Conservation (phyloP, 2,329 filamentous ascomycete genomes). For the Pestalotiopsis sp. region DNA sequence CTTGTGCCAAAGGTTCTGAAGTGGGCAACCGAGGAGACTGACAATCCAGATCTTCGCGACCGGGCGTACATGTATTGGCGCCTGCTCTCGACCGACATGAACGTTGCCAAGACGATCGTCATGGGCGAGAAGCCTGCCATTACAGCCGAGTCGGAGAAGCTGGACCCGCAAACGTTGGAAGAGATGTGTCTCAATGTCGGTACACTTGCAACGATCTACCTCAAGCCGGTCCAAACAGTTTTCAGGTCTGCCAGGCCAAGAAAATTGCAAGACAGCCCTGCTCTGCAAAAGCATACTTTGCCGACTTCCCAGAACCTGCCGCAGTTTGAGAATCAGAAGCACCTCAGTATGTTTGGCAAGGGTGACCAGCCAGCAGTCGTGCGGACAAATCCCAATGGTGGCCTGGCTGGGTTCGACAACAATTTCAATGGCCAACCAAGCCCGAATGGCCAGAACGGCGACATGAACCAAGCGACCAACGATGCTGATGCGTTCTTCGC, state of each 20-base stretch:
- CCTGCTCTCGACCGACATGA: constrained; percentile 87
- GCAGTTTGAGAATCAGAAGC: constrained; percentile 58
- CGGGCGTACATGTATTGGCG: constrained; percentile 99
- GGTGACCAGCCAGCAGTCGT: constrained; percentile 55
- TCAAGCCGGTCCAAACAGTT: constrained; percentile 96
- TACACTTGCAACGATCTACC: constrained; percentile 93
- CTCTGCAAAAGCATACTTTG: constrained; percentile 74
- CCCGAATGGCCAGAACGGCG: constrained; percentile 33
- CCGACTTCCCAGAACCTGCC: constrained; percentile 57
- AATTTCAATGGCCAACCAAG: constrained; percentile 16
- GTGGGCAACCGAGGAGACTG: constrained; percentile 99
- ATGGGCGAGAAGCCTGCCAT: constrained; percentile 98
- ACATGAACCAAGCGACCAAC: constrained; percentile 72
- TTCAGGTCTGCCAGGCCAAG: constrained; percentile 87
- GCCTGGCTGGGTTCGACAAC: constrained; percentile 24
- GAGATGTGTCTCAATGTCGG: constrained; percentile 98
- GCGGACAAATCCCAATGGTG: constrained; percentile 33
- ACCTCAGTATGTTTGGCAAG: constrained; percentile 59
- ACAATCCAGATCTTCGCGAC: constrained; percentile 95
- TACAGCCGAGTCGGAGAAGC: constrained; percentile 91
- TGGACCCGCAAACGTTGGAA: constrained; percentile 88
- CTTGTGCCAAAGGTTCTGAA: constrained; percentile 94
- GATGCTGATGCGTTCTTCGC: constrained; percentile 92
- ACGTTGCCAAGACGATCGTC: constrained; percentile 82
- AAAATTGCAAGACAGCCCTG: constrained; percentile 79